Evolutionary conservation across 495 filamentous ascomycete species (phyloP), one percentile per base, ranked within the genome.

Genomic region (Poronia punctata): DNA sequence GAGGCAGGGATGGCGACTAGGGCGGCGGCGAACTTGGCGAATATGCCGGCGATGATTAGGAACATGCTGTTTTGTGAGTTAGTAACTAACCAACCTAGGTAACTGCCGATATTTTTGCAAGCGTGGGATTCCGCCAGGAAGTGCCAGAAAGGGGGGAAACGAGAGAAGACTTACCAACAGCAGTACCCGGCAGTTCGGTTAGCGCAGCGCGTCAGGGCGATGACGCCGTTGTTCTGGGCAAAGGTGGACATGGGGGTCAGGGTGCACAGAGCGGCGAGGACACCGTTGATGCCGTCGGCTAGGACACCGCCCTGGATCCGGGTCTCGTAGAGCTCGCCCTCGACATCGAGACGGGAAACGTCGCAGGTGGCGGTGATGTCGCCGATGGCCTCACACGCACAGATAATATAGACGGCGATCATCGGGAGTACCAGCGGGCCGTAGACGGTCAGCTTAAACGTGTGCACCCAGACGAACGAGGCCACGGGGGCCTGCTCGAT

Each of bases 401-500:
- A 76, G 39, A 95, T 83, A 40, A 95, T 79, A 57, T 88, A 95
- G 3, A 96, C 80, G 5, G 88, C 87, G 21, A 96, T 58, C 23
- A 93, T 52, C 0, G 89, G 89, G 1, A 95, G 66, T 9, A 95
- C 85, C 7, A 95, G 71, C 0, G 89, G 89, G 0, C 78, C 83
- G 54, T 96, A 95, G 34, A 95, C 69, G 20, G 64, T 67, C 1
- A 96, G 67, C 26, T 78, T 78, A 70, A 95, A 96, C 0, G 86
- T 96, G 30, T 86, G 71, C 21, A 90, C 84, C 89, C 88, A 96
- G 59, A 94, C 78, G 63, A 96, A 95, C 20, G 82, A 86, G 0
- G 65, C 86, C 1, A 78, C 84, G 0, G 88, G 86, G 0, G 82
- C 78, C 20, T 64, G 59, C 45, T 83, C 72, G 56, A 95, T 90